Base-by-base conservation (phyloP, 73 alveolate genomes). In the Breviolum minutum region DNA sequence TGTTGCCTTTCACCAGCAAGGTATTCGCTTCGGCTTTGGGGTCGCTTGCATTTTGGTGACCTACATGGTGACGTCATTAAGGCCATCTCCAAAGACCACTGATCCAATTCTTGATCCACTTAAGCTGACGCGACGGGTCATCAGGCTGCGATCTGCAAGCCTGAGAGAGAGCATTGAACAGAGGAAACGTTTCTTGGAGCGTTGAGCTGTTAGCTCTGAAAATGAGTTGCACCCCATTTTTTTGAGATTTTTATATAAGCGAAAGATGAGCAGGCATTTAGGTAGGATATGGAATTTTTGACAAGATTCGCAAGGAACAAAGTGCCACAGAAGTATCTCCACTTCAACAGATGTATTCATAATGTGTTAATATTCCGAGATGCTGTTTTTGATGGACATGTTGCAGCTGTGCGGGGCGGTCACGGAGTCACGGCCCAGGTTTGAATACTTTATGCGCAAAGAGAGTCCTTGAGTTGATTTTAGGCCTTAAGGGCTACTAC, bases 21-120 rank as follows among this genome's bases (percentile, higher is more conserved):
- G 97, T 63, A 81, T 90, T 30, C 97, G 97, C 61, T 90, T 90
- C 76, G 97, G 97, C 76, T 90, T 90, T 19, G 97, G 97, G 40
- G 71, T 90, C 40, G 88, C 97, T 54, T 48, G 97, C 97, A 90
- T 90, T 68, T 61, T 90, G 87, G 62, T 90, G 88, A 61, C 97
- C 77, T 90, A 71, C 76, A 11, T 48, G 88, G n/a, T 90, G 88
- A 90, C 97, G 7, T 81, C 97, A 6, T 16, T 90, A 63, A 90
- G 87, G 97, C 88, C 13, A 0, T 9, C 60, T 17, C 29, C 20
- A 19, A 11, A 12, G 48, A 16, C n/a, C n/a, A n/a, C 5, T n/a
- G 60, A 27, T 69, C 17, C 30, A n/a, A n/a, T 13, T 13, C 13
- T 77, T 24, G 29, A 24, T 10, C 30, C 29, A 40, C 54, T 40